A percentile compares a stretch with the other conserved stretches of the same genome.
Conservation (phyloP, 495 filamentous ascomycete genomes). For the Symbiotaphrina buchneri region DNA sequence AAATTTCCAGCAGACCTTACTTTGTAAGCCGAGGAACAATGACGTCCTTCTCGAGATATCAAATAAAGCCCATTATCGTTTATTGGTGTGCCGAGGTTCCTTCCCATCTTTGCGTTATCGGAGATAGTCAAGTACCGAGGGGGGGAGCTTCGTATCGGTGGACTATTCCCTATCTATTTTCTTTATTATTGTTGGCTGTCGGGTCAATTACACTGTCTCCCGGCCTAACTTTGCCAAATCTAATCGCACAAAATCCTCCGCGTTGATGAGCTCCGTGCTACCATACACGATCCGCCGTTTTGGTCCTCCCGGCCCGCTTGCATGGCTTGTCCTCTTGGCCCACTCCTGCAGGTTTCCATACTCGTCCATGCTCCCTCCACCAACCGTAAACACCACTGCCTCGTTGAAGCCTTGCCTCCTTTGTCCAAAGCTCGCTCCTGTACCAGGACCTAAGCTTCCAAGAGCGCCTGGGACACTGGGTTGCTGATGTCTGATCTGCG, state of each 20-base stretch:
- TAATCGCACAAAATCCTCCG: conserved; percentile 60
- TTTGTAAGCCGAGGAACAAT: too few species aligned
- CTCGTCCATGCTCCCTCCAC: conserved; percentile 96
- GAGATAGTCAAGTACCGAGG: too few species aligned
- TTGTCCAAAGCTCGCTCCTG: conserved; percentile 78
- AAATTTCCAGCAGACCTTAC: too few species aligned
- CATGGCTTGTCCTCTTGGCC: conserved; percentile 51
- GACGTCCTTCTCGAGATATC: too few species aligned
- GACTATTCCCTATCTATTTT: too few species aligned
- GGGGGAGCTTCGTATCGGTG: too few species aligned
- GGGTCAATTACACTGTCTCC: conserved; percentile 25
- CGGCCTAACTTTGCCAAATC: conserved; percentile 62
- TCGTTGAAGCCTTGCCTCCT: conserved; percentile 84
- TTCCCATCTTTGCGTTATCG: too few species aligned
- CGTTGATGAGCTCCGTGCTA: conserved; percentile 83
- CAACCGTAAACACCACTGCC: conserved; percentile 90
- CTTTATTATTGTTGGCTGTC: too few species aligned
- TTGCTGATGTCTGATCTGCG: conserved; percentile 23
- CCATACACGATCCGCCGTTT: conserved; percentile 81
- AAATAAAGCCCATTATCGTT: too few species aligned
- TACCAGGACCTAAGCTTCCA: conserved; percentile 25
- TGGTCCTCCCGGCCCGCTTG: conserved; percentile 20
- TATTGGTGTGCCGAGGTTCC: too few species aligned
- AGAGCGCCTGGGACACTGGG: conserved; percentile 20
- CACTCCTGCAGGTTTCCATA: conserved; percentile 97